These are phyloP conservation scores for Picea glauca DNA, from an alignment of 75 land plant species.

Conservation along the genomic window DNA sequence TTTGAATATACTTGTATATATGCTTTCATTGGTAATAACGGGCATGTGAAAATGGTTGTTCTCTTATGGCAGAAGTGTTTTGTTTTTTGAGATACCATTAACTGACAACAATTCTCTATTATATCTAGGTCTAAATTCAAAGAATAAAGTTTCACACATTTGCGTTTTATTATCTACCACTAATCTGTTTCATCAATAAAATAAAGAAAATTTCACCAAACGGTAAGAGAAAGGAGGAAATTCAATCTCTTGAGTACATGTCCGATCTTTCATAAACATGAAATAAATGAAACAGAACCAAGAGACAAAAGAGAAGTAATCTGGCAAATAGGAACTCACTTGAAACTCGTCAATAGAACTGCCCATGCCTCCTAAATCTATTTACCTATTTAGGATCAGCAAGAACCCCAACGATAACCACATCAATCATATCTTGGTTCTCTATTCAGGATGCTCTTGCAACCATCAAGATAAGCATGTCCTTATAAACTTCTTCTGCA, in stretches of 20 bases:
- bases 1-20: too few relatives aligned
- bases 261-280: slow-evolving; percentile 26
- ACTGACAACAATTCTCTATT: slow-evolving; percentile 14
- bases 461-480: slow-evolving; percentile 54
- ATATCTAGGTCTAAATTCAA: too few relatives aligned
- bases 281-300: not conserved
- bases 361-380: not conserved
- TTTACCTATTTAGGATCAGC: too few relatives aligned
- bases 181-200: too few relatives aligned
- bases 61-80: too few relatives aligned
- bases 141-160: too few relatives aligned
- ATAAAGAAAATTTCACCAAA: too few relatives aligned
- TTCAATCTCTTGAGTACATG: slow-evolving; percentile 40
- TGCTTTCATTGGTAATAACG: too few relatives aligned
- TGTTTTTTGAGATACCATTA: too few relatives aligned
- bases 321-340: not conserved
- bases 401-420: slow-evolving; percentile 73
- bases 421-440: slow-evolving; percentile 89
- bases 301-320: not conserved
- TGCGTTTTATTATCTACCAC: too few relatives aligned
- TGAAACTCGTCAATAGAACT: not conserved
- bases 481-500: slow-evolving; percentile 53
- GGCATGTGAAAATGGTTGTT: too few relatives aligned
- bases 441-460: slow-evolving; percentile 87
- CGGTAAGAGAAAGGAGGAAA: slow-evolving; percentile 50